Percentiles rank a stretch among this genome's conserved stretches.
Evolutionary conservation across 2,329 filamentous ascomycete genomes (phyloP).

Genomic region (Aspergillus pseudonomiae): DNA sequence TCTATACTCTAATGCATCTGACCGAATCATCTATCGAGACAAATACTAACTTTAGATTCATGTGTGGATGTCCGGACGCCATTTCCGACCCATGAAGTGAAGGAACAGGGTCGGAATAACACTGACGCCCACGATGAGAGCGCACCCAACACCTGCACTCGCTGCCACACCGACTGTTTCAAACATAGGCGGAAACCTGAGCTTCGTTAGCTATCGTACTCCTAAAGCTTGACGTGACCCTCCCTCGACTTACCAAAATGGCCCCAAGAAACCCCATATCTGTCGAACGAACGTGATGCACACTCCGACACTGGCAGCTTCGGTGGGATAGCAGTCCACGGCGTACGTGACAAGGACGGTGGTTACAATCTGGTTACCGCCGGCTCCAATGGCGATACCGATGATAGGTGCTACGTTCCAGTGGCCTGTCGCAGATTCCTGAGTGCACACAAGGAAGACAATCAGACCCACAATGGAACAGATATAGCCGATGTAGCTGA

Average conservation of each 20-base stretch:
- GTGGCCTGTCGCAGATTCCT: constrained; percentile 47
- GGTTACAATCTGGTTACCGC: constrained; percentile 65
- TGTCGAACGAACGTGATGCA: constrained; percentile 61
- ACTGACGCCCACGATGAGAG: constrained; percentile 34
- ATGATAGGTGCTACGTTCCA: constrained; percentile 63
- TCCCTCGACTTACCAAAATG: constrained; percentile 38
- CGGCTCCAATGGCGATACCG: constrained; percentile 56
- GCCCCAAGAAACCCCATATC: constrained; percentile 43
- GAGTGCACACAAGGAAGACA: constrained; percentile 60
- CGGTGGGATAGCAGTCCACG: constrained; percentile 60
- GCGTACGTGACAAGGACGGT: constrained; percentile 64
- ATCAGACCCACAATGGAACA: constrained; percentile 58
- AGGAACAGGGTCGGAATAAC: constrained; percentile 36
- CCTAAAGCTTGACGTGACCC: neutral
- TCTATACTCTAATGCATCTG: neutral
- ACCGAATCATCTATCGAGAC: neutral
- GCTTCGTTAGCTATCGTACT: constrained; percentile 17
- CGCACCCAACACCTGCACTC: constrained; percentile 35
- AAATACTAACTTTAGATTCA: neutral
- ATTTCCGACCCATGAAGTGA: constrained; percentile 30
- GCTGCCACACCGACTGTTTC: constrained; percentile 36
- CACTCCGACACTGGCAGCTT: constrained; percentile 62
- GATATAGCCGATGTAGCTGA: constrained; percentile 58
- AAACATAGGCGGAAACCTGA: constrained; percentile 41
- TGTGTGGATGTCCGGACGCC: constrained; percentile 22